Evolutionary conservation across 2,329 filamentous ascomycete species (phyloP).

Genomic region (Phoma sp.): DNA sequence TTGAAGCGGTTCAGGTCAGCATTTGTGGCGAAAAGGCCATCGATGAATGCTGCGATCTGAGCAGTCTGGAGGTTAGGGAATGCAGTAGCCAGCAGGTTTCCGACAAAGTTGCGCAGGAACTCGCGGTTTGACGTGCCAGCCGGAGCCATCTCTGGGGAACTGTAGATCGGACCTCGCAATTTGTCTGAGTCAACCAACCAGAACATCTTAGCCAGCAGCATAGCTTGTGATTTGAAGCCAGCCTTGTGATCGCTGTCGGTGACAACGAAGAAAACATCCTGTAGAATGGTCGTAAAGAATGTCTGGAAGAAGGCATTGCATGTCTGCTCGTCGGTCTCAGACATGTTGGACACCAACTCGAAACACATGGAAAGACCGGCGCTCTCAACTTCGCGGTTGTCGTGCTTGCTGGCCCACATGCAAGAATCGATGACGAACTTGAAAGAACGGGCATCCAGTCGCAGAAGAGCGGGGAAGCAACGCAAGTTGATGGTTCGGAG

Average conservation of each 20-base stretch:
- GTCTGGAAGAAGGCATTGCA: slow-evolving; percentile 97
- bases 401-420: slow-evolving; percentile 99
- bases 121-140: slow-evolving; percentile 86
- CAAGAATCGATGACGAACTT: slow-evolving; percentile 99
- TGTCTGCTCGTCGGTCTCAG: slow-evolving; percentile 83
- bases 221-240: slow-evolving; percentile 96
- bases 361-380: slow-evolving; percentile 98
- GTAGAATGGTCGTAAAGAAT: slow-evolving; percentile 93
- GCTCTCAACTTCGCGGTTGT: slow-evolving; percentile 96
- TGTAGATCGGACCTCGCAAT: slow-evolving; percentile 91
- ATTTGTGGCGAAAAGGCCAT: slow-evolving; percentile 86
- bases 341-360: slow-evolving; percentile 96
- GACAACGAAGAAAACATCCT: slow-evolving; percentile 97
- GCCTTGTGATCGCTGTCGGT: slow-evolving; percentile 99
- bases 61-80: slow-evolving; percentile 88
- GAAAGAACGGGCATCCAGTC: slow-evolving; percentile 94
- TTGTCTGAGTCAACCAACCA: slow-evolving; percentile 91
- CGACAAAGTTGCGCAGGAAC: slow-evolving; percentile 87
- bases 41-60: slow-evolving; percentile 89
- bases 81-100: slow-evolving; percentile 81
- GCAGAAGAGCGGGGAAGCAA: slow-evolving; percentile 93
- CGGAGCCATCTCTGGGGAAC: slow-evolving; percentile 75
- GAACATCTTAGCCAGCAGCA: slow-evolving; percentile 93
- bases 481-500: slow-evolving; percentile 94
- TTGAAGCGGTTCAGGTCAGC: slow-evolving; percentile 94